These are phyloP conservation scores for Hypoxylon sp. DNA, from an alignment of 2,329 filamentous ascomycete species.

Conservation along the genomic window DNA sequence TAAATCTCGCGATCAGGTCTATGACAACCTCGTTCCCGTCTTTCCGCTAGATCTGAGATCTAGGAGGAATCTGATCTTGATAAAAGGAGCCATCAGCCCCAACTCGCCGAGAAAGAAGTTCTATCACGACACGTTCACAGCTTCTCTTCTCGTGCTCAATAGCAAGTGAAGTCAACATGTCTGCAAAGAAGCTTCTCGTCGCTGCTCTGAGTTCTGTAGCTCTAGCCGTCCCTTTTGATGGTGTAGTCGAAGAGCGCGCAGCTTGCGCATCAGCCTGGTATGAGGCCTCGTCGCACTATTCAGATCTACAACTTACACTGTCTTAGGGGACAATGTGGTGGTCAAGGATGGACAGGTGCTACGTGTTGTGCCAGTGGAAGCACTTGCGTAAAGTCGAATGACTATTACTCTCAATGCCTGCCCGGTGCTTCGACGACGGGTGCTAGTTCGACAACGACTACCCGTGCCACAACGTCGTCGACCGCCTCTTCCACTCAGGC, in stretches of 20 bases:
- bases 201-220: constrained; percentile 57
- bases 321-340: constrained; percentile 61
- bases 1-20: constrained; percentile 20
- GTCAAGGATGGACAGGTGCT: constrained; percentile 61
- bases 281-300: constrained; percentile 23
- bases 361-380: constrained; percentile 62
- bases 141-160: constrained; percentile 13
- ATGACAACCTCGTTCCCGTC: constrained; percentile 43
- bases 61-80: constrained; percentile 2
- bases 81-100: constrained; percentile 21
- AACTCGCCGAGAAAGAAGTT: constrained; percentile 1
- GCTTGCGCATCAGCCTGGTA: constrained; percentile 57
- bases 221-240: constrained; percentile 59
- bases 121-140: constrained; percentile 33
- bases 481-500: constrained; percentile 51
- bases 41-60: constrained; percentile 40
- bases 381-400: constrained; percentile 53
- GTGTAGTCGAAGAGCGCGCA: constrained; percentile 57
- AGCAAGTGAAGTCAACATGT: constrained; percentile 45
- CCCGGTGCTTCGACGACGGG: constrained; percentile 36
- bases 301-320: constrained; percentile 20
- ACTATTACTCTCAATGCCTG: constrained; percentile 49
- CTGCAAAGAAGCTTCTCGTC: constrained; percentile 53
- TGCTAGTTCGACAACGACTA: constrained; percentile 33
- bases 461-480: constrained; percentile 29